Evolutionary conservation across 345 rosid species (phyloP).

Genomic region (Eucalyptus microcorys): DNA sequence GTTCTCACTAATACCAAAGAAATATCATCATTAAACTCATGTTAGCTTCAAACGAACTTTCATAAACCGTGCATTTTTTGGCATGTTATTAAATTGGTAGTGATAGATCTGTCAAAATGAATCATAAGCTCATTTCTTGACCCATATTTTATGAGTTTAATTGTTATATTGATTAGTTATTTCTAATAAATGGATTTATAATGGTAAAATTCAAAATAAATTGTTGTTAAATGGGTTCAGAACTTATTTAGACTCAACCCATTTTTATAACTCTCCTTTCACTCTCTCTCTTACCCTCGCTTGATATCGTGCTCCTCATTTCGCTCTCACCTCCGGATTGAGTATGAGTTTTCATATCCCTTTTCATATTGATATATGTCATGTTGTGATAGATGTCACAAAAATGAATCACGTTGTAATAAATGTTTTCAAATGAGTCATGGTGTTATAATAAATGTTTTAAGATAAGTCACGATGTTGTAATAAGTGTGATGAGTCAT

Average conservation of each 20-base stretch:
- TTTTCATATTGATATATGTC: not conserved
- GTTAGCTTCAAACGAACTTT: not conserved
- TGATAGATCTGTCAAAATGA: not conserved
- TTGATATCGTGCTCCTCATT: rapidly evolving
- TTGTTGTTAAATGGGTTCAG: rapidly evolving
- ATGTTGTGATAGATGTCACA: not conserved
- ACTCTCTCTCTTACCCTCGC: not conserved
- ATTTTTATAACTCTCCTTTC: not conserved
- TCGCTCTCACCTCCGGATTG: not conserved
- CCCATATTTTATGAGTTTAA: not conserved
- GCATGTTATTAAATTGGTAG: not conserved
- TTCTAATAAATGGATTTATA: no score
- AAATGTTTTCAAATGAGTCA: not conserved
- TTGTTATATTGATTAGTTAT: no score
- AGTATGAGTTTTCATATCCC: not conserved
- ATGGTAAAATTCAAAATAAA: not conserved
- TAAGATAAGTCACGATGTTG: not conserved
- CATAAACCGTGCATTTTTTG: not conserved
- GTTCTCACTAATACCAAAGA: not conserved
- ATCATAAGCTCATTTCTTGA: no score
- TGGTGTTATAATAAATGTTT: not conserved
- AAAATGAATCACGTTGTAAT: not conserved
- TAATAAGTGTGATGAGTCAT: not conserved
- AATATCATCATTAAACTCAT: not conserved
- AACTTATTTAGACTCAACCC: not conserved